Base-by-base conservation (phyloP, 371 early-diverging fungal genomes). In the Blakeslea trispora region DNA sequence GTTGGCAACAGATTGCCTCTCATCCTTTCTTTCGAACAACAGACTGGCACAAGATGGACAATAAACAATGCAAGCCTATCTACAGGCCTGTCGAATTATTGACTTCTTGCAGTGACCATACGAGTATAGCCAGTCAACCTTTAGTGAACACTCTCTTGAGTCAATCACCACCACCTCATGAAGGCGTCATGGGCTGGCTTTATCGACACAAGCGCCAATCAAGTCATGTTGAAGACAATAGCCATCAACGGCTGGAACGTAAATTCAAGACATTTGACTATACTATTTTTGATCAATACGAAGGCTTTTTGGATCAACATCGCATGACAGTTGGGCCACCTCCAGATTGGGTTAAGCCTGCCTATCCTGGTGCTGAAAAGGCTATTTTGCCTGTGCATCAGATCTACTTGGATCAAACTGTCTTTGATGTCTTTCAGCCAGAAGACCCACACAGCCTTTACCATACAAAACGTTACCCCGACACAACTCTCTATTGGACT, bases 261-360 rank as follows among this genome's bases (percentile, higher is more conserved):
- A 67, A 69, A 50, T 84, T 81, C 59, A 72, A 68, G 39, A 49
- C 72, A 2, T 84, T 84, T 65, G 84, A 81, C 54, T 82, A 74
- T 52, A 79, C 77, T 6, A 69, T 84, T 17, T 84, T 77, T 61
- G 82, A 84, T 50, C 66, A 64, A 41, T 84, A 84, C 40, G 63
- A 77, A 50, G 84, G 84, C 0, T 64, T 79, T 56, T 47, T 81
- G 2, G 80, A 84, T 54, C 66, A 74, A 15, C 55, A 68, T 11
- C 71, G 69, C 13, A 75, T 74, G 73, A 77, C 82, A 5, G 84
- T 84, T 1, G 82, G 82, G 0, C 80, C 80, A 15, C 84, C 84
- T 0, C 84, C 84, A 0, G 65, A 71, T 37, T 84, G 84, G 84
- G 84, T 84, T 1, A 78, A 78, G 28, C 77, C 77, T 19, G 77